Percentiles rank a stretch among this genome's conserved stretches.
Evolutionary conservation across 257 asterid species (phyloP).

Genomic region (Jacaranda copaia): DNA sequence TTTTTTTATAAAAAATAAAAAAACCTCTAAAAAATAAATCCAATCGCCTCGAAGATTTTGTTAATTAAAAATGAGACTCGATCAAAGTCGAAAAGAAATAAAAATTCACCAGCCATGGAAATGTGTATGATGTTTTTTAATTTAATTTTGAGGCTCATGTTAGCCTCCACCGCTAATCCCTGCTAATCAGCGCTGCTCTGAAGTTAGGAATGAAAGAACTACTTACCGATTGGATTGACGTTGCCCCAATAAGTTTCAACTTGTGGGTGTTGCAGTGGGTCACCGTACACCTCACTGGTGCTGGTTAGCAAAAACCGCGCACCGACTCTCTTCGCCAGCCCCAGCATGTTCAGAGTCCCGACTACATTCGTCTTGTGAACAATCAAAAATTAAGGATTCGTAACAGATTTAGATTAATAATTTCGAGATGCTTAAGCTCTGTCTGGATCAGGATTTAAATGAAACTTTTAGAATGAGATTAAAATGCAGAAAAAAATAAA

Average conservation of each 20-base stretch:
- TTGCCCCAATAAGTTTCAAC: constrained; percentile 99
- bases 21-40: too few species aligned
- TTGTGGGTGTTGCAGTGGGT: constrained; percentile 92
- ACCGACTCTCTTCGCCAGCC: constrained; percentile 96
- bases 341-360: constrained; percentile 96
- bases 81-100: not conserved
- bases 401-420: not conserved
- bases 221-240: constrained; percentile 92
- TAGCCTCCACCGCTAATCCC: constrained; percentile 21
- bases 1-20: too few species aligned
- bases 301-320: constrained; percentile 97
- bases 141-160: constrained; percentile 24
- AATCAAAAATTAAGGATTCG: constrained; percentile 46
- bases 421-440: not conserved
- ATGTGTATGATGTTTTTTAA: not conserved
- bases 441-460: not conserved
- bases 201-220: not conserved
- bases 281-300: constrained; percentile 99
- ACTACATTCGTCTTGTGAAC: constrained; percentile 98
- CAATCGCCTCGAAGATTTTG: too few species aligned
- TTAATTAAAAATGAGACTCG: not conserved
- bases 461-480: not conserved
- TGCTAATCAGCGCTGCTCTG: constrained; percentile 34
- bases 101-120: not conserved
- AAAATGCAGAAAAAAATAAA: not conserved